Evolutionary conservation across 345 rosid genomes (phyloP).

Genomic region (Kernera saxatilis): DNA sequence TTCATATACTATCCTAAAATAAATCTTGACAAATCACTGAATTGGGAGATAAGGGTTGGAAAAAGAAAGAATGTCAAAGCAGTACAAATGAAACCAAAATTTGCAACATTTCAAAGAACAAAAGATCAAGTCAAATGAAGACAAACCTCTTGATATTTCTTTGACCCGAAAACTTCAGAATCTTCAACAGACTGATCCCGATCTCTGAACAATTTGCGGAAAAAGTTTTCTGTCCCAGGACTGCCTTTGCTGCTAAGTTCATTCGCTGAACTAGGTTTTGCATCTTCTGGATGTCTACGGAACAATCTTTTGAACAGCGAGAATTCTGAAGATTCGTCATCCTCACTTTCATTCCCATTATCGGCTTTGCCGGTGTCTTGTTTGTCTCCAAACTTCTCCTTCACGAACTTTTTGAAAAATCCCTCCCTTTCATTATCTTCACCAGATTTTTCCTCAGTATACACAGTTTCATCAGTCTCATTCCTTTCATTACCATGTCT

Average conservation of each 20-base stretch:
- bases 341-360: conserved; percentile 52
- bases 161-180: conserved; percentile 74
- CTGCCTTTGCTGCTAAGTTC: conserved; percentile 73
- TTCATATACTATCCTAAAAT: not conserved
- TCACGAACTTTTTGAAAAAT: conserved; percentile 70
- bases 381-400: conserved; percentile 81
- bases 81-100: conserved; percentile 4
- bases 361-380: conserved; percentile 43
- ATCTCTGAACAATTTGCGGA: conserved; percentile 93
- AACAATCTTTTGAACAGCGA: conserved; percentile 75
- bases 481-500: conserved; percentile 53
- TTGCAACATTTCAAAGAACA: not conserved
- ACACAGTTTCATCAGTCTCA: conserved; percentile 42
- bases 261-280: conserved; percentile 42
- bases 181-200: conserved; percentile 94
- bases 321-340: conserved; percentile 81
- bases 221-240: conserved; percentile 93
- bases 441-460: conserved; percentile 60
- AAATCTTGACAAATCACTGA: conserved; percentile 1
- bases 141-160: conserved; percentile 75
- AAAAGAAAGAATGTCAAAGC: not conserved
- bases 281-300: conserved; percentile 93
- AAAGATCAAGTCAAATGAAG: conserved; percentile 6
- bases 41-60: conserved; percentile 2
- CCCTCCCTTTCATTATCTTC: conserved; percentile 94